Evolutionary conservation across 192 early-diverging fungal genomes (phyloP), one percentile per base, ranked within the genome.

Genomic region (Linnemannia elongata): DNA sequence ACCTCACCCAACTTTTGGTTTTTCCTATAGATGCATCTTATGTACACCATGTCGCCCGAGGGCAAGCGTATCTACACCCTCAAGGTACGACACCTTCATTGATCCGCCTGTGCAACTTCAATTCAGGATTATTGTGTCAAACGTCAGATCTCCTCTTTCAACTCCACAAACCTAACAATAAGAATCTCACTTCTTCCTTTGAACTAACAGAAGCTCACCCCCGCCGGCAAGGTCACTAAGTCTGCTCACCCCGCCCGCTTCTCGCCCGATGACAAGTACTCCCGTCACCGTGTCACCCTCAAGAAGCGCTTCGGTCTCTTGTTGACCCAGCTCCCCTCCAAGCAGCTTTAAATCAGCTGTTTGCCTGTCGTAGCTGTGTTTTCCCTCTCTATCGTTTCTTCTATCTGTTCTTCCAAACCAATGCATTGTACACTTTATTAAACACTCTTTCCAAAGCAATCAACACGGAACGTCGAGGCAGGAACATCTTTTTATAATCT

Each of bases 191-290:
- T 27, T 66, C 30, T 13, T 66, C 30, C 10, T 30, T 15, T 60
- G 6, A 30, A 60, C n/a, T 22, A 75, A 79, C 90, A 97, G 97
- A 99, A 98, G 92, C 83, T 94, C 39, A 94, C 94, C 69, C 88
- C 93, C 12, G 89, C 86, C 49, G 97, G 97, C 66, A 88, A 92
- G 75, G 91, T 95, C 82, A 99, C 98, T 75, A 97, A 97, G 89
- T 97, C 97, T n/a, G 98, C 98, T 47, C 98, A 99, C 87, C 98
- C 98, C 54, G 98, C 98, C 33, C 97, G 97, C 71, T 99, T 99
- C 92, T 99, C 98, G 39, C 98, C 98, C 70, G 97, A 99, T 89
- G 98, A 99, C 94, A 98, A 98, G 92, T 99, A 94, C 92, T 98
- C 97, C 72, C 96, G 97, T 82, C 97, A 99, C 89, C 95, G 98